Base-by-base conservation (phyloP, 306 rosid species). In the Cucurbita maxima region DNA sequence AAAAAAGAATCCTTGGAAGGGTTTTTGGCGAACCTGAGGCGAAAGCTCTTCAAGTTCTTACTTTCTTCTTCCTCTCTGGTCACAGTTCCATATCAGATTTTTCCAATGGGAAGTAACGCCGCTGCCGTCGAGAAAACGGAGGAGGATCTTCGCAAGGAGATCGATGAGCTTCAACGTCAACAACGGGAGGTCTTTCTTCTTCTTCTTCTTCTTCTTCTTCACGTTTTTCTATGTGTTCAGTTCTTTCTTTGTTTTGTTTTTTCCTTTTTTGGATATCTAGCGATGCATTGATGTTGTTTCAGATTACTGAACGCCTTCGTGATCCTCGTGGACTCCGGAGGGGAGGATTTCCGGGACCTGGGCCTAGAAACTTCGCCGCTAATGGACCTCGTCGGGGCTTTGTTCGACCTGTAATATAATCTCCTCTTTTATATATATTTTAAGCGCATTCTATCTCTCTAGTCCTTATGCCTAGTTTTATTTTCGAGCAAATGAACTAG, bases 301-400 rank as follows among this genome's bases (percentile, higher is more conserved):
- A 93, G 97, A 93, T 93, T 75, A 85, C 89, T 0, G 97, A 95
- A 78, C 89, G 96, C 66, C 99, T 95, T 78, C 92, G 97, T 78
- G 98, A 95, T 86, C 99, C 99, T 74, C 87, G 97, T 22, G 99
- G 99, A 1, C 89, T 89, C 67, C 96, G 97, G 69, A 79, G 91
- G 73, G 97, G 88, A 40, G 87, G 89, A 19, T 72, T 81, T 20
- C 11, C 84, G 0, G 87, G 83, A 41, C 82, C 91, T 63, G 77
- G 84, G 41, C 88, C 87, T 4, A 96, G 97, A 59, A 81, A 86
- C 66, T 82, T 86, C 12, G 80, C 85, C 25, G 76, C 80, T 75
- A 88, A 84, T 70, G 92, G 89, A 61, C 79, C 75, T 81, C 99
- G 99, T 50, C 96, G 92, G 30, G 84, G 87, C 36, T 85, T 86